Evolutionary conservation across 2,329 filamentous ascomycete species (phyloP).

Genomic region (Geoglossum cookeanum): DNA sequence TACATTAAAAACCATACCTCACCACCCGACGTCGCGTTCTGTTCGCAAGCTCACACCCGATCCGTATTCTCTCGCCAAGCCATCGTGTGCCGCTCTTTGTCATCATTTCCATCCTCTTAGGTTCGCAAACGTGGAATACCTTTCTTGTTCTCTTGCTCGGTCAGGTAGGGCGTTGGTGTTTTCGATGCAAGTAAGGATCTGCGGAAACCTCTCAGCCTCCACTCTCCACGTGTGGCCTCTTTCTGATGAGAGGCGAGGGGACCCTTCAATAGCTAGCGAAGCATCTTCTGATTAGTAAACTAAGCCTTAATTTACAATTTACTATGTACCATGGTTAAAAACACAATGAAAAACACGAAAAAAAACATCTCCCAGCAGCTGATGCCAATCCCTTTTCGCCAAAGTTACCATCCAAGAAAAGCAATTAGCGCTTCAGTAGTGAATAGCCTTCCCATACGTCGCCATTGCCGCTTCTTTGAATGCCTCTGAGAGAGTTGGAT

Average conservation of each 20-base stretch:
- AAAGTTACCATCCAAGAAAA: not conserved
- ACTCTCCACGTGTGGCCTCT: not conserved
- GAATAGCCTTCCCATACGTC: conserved; percentile 86
- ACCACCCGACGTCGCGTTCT: not conserved
- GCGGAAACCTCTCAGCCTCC: not conserved
- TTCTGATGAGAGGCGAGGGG: not conserved
- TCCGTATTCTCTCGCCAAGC: not conserved
- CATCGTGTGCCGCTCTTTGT: not conserved
- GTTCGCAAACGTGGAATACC: not conserved
- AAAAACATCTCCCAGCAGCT: not conserved
- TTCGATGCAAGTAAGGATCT: not conserved
- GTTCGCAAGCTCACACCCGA: not conserved
- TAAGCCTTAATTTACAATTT: not conserved
- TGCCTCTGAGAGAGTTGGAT: conserved; percentile 87
- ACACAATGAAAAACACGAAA: not conserved
- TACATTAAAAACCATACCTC: not conserved
- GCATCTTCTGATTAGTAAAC: not conserved
- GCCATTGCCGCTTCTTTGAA: conserved; percentile 99
- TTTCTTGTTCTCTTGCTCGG: not conserved
- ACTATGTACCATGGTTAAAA: not conserved
- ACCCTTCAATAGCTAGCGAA: not conserved
- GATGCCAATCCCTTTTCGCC: not conserved
- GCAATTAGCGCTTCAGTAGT: conserved; percentile 44
- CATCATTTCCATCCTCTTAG: not conserved
- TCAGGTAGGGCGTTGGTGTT: not conserved